phyloP scores from a whole-genome alignment of 192 early-diverging fungal species.

The Rhizophagus clarus region DNA sequence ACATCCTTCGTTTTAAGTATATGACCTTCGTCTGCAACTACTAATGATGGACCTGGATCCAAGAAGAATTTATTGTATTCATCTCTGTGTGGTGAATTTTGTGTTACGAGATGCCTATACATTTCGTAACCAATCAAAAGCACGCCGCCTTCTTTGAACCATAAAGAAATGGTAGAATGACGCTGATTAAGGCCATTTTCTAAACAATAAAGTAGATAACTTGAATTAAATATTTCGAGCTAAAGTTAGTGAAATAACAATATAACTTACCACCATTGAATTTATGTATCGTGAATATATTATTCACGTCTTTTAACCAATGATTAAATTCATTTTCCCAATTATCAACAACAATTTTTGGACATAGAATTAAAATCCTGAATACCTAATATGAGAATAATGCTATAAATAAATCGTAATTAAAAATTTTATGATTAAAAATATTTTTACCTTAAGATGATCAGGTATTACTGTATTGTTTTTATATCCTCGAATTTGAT shows the following conservation, averaged over 20 bases:
- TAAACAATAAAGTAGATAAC: neutral
- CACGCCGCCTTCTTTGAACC: conserved; percentile 67
- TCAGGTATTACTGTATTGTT: conserved; percentile 57
- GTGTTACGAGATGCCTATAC: conserved; percentile 51
- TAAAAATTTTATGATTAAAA: conserved; percentile 31
- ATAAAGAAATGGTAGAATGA: conserved; percentile 30
- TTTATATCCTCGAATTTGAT: conserved; percentile 47
- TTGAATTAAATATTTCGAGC: neutral
- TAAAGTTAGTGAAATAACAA: neutral
- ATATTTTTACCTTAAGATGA: conserved; percentile 44
- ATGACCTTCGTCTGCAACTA: conserved; percentile 86
- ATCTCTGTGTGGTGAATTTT: neutral
- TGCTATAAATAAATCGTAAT: neutral
- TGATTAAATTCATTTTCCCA: conserved; percentile 73
- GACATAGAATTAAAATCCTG: conserved; percentile 73
- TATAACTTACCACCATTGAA: conserved; percentile 27
- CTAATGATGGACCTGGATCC: conserved; percentile 67
- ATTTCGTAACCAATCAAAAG: conserved; percentile 67
- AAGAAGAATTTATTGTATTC: conserved; percentile 45
- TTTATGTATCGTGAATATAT: conserved; percentile 52
- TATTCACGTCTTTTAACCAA: conserved; percentile 57
- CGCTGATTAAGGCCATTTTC: neutral
- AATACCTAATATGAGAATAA: conserved; percentile 26
- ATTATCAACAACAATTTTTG: conserved; percentile 68
- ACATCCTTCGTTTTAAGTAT: conserved; percentile 61